phyloP scores from a whole-genome alignment of 2,329 filamentous ascomycete genomes.

The Penicillium sp. region DNA sequence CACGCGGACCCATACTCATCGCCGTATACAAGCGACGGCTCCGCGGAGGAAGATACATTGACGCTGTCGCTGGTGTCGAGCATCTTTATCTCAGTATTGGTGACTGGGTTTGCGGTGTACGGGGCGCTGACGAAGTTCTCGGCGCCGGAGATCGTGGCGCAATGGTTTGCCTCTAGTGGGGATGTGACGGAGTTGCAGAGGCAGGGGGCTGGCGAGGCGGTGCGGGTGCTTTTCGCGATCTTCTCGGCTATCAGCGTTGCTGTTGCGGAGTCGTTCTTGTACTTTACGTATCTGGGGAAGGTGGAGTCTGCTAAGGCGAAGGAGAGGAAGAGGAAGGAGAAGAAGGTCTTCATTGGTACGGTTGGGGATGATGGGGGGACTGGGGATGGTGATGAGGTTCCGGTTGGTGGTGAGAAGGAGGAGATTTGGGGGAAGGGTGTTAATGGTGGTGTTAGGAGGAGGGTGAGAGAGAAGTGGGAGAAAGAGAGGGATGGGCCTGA shows the following conservation, averaged over 20 bases:
- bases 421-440: constrained; percentile 28
- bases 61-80: constrained; percentile 73
- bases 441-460: constrained; percentile 23
- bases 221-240: constrained; percentile 44
- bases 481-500: constrained; percentile 20
- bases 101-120: constrained; percentile 55
- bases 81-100: constrained; percentile 81
- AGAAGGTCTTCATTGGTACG: constrained; percentile 28
- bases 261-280: constrained; percentile 50
- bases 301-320: constrained; percentile 40
- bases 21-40: constrained; percentile 1
- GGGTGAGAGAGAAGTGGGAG: constrained; percentile 27
- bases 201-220: constrained; percentile 32
- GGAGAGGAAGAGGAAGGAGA: constrained; percentile 42
- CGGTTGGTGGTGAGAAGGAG: constrained; percentile 15
- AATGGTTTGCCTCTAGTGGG: constrained; percentile 15
- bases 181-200: constrained; percentile 15
- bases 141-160: constrained; percentile 34
- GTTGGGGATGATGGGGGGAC: constrained; percentile 1
- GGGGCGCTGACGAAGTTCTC: constrained; percentile 44
- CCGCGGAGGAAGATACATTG: constrained; percentile 34
- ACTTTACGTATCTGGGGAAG: constrained; percentile 50
- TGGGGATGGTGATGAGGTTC: not conserved
- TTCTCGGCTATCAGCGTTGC: constrained; percentile 46
- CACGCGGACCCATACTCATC: constrained; percentile 42